These are phyloP conservation scores for Corrigiola litoralis DNA, from an alignment of 179 eudicot species.

Conservation along the genomic window DNA sequence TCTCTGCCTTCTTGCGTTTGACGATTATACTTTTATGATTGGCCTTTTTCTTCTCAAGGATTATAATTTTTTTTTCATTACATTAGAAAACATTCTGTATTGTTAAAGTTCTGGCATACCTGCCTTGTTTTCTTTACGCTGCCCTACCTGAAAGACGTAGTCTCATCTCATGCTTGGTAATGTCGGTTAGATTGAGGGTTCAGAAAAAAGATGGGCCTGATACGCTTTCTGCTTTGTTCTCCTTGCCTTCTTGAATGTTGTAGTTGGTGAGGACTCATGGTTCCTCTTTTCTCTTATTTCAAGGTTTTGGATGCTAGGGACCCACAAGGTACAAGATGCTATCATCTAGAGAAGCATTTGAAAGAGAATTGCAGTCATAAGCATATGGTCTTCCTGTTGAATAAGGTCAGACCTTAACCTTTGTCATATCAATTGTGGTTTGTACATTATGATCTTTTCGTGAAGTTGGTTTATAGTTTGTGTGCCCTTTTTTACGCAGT, in stretches of 20 bases:
- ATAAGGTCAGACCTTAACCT: slow-evolving; percentile 50
- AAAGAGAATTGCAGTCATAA: slow-evolving; percentile 86
- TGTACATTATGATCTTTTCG: background rate
- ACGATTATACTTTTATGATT: too few relatives aligned
- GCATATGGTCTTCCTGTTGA: slow-evolving; percentile 81
- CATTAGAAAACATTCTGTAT: too few relatives aligned
- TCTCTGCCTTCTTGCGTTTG: too few relatives aligned
- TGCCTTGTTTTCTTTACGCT: too few relatives aligned
- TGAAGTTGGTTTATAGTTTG: slow-evolving; percentile 3
- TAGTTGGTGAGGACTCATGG: background rate
- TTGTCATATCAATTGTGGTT: background rate
- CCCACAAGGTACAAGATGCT: slow-evolving; percentile 95
- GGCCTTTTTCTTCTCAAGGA: too few relatives aligned
- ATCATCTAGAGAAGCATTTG: slow-evolving; percentile 91
- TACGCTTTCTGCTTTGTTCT: background rate
- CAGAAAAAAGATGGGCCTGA: too few relatives aligned
- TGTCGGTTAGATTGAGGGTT: too few relatives aligned
- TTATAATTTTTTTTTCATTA: too few relatives aligned
- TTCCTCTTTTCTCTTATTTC: background rate
- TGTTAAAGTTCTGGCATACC: too few relatives aligned
- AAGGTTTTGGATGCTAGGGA: slow-evolving; percentile 98
- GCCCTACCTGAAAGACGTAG: too few relatives aligned
- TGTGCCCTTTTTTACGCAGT: slow-evolving; percentile 20
- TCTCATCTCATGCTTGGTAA: too few relatives aligned
- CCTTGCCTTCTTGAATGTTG: background rate